phyloP scores from a whole-genome alignment of 768 basidiomycete genomes.

The Lentinus tigrinus region DNA sequence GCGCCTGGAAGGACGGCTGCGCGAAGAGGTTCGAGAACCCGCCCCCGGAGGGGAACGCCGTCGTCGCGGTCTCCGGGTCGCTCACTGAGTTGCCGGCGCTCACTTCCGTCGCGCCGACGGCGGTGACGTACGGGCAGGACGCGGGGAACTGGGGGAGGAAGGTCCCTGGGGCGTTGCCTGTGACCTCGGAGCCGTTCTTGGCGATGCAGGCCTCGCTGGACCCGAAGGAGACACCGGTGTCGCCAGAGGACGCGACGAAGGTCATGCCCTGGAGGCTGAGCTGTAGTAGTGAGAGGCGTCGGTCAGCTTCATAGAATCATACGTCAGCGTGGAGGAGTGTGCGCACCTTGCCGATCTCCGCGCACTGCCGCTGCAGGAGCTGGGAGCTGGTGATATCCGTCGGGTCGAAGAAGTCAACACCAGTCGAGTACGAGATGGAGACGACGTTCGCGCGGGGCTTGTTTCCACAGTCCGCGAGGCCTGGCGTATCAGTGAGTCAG shows the following conservation, averaged over 20 bases:
- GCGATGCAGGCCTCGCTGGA: conserved; percentile 29
- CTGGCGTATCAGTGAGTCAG: not conserved
- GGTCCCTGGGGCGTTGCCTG: not conserved
- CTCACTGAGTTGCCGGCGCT: conserved; percentile 19
- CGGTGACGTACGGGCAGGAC: conserved; percentile 39
- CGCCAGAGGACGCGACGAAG: conserved; percentile 42
- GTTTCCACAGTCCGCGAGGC: conserved; percentile 32
- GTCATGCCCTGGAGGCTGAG: conserved; percentile 32
- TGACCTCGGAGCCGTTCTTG: conserved; percentile 18
- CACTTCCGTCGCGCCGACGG: conserved; percentile 35
- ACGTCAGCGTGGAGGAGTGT: not conserved
- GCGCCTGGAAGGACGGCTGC: conserved; percentile 35
- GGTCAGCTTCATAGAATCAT: too few species aligned
- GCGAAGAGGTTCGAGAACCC: conserved; percentile 42
- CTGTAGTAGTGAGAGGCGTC: not conserved
- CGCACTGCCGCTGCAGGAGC: conserved; percentile 36
- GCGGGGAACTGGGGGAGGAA: conserved; percentile 2
- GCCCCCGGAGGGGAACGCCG: conserved; percentile 34
- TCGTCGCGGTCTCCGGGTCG: conserved; percentile 35
- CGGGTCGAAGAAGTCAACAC: conserved; percentile 17
- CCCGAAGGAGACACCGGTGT: conserved; percentile 40
- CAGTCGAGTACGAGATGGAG: conserved; percentile 35
- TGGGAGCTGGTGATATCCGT: conserved; percentile 30
- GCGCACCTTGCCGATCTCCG: conserved; percentile 39
- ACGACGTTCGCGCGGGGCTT: conserved; percentile 34